Conservation (phyloP, 495 filamentous ascomycete species). For the Pseudevernia furfuracea region DNA sequence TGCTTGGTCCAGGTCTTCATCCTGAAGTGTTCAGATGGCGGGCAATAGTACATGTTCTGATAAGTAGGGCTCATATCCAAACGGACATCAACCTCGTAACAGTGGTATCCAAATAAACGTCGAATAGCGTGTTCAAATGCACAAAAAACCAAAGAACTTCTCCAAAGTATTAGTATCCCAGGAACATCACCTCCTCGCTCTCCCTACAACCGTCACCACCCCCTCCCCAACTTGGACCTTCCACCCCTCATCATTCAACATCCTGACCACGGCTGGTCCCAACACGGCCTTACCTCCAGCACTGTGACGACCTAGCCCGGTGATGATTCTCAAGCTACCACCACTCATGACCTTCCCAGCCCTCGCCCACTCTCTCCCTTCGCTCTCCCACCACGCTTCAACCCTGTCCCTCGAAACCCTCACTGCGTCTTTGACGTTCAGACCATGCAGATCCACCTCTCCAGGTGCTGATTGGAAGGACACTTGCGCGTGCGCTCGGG, state of each 20-base stretch:
- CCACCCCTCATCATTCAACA: conserved; percentile 75
- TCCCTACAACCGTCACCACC: conserved; percentile 55
- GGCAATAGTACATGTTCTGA: not conserved
- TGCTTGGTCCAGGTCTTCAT: not conserved
- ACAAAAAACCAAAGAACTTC: not conserved
- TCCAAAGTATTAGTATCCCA: not conserved
- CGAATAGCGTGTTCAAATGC: not conserved
- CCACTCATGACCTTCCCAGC: conserved; percentile 24
- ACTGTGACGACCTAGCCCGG: conserved; percentile 71
- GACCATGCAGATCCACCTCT: conserved; percentile 74
- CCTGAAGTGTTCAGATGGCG: not conserved
- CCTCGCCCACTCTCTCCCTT: conserved; percentile 44
- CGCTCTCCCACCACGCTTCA: conserved; percentile 68
- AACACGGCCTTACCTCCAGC: conserved; percentile 66
- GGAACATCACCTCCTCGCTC: conserved; percentile 22
- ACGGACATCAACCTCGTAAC: not conserved
- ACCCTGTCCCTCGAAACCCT: conserved; percentile 63
- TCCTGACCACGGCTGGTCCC: conserved; percentile 71
- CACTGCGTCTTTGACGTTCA: conserved; percentile 69
- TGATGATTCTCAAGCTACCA: conserved; percentile 61
- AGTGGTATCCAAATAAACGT: not conserved
- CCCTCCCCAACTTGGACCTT: conserved; percentile 63
- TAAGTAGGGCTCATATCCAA: not conserved
- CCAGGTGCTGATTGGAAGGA: conserved; percentile 47
- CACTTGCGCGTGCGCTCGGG: conserved; percentile 53